phyloP scores from a whole-genome alignment of 2,329 filamentous ascomycete genomes.

The Ophiocordyceps camponoti-saundersi region DNA sequence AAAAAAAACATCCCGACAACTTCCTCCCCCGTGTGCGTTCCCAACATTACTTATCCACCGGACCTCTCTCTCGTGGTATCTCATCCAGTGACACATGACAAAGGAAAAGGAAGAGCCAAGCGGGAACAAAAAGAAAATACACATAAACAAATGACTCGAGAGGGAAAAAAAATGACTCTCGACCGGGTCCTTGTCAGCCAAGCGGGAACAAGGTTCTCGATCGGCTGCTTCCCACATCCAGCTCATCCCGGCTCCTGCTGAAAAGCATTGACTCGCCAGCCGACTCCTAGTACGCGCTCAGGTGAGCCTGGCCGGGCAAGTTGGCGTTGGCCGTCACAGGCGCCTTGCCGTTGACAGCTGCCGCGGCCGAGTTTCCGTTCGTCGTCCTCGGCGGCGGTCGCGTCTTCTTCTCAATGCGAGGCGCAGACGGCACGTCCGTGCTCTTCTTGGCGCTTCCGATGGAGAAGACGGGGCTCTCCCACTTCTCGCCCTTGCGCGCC shows the following conservation, averaged over 20 bases:
- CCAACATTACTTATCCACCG: not conserved
- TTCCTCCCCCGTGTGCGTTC: not conserved
- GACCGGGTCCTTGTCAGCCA: not conserved
- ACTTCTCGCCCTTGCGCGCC: constrained; percentile 73
- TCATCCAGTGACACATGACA: not conserved
- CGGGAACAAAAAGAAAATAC: not conserved
- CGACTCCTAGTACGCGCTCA: constrained; percentile 6
- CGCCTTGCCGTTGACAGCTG: constrained; percentile 3
- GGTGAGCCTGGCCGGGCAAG: constrained; percentile 1
- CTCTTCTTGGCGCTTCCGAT: constrained; percentile 66
- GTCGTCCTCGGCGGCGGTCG: constrained; percentile 4
- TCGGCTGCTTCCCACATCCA: not conserved
- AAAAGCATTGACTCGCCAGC: constrained; percentile 2
- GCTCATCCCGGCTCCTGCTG: not conserved
- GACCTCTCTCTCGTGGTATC: not conserved
- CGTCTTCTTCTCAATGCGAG: constrained; percentile 30
- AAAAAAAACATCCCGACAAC: not conserved
- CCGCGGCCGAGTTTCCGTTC: not conserved
- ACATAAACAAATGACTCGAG: not conserved
- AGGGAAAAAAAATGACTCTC: not conserved
- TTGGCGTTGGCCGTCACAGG: constrained; percentile 5
- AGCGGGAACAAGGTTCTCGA: constrained; percentile 6
- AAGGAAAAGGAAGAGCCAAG: not conserved
- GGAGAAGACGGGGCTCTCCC: constrained; percentile 88
- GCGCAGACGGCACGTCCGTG: constrained; percentile 47